Evolutionary conservation across 1,284 basidiomycete species (phyloP).

Genomic region (Cryptococcus hybrid): DNA sequence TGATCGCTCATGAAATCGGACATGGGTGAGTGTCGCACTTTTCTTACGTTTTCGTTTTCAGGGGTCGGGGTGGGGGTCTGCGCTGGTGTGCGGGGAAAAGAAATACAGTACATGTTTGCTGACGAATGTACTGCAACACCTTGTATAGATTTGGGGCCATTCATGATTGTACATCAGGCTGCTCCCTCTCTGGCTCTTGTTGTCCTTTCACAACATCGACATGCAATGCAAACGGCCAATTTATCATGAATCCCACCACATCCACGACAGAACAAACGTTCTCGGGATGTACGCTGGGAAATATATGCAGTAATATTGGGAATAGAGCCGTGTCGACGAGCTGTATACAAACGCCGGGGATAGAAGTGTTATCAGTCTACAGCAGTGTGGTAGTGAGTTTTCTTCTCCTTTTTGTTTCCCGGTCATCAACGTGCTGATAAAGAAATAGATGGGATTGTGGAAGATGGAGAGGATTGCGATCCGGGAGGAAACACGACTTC

Average conservation of each 20-base stretch:
- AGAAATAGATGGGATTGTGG: constrained; percentile 50
- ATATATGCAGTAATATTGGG: constrained; percentile 62
- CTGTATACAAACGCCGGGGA: constrained; percentile 62
- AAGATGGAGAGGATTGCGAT: constrained; percentile 78
- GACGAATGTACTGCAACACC: too few species aligned
- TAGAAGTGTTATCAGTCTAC: constrained; percentile 38
- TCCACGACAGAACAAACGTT: constrained; percentile 65
- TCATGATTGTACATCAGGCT: constrained; percentile 63
- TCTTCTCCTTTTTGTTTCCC: neutral
- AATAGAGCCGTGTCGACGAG: constrained; percentile 54
- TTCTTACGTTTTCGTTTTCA: too few species aligned
- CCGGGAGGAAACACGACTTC: constrained; percentile 66
- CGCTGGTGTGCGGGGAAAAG: too few species aligned
- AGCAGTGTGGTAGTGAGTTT: constrained; percentile 49
- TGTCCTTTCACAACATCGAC: constrained; percentile 65
- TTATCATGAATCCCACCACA: constrained; percentile 80
- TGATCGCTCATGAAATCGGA: constrained; percentile 63
- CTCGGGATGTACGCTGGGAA: constrained; percentile 78
- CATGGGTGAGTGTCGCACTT: constrained; percentile 49
- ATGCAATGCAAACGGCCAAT: constrained; percentile 66
- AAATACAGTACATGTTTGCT: too few species aligned
- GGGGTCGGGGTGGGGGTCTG: too few species aligned
- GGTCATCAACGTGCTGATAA: neutral
- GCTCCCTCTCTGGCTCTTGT: constrained; percentile 60
- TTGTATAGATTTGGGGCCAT: constrained; percentile 58